Percentiles rank a stretch among this genome's conserved stretches.
Evolutionary conservation across 768 basidiomycete species (phyloP).

Genomic region (Boletus rubescentipes): DNA sequence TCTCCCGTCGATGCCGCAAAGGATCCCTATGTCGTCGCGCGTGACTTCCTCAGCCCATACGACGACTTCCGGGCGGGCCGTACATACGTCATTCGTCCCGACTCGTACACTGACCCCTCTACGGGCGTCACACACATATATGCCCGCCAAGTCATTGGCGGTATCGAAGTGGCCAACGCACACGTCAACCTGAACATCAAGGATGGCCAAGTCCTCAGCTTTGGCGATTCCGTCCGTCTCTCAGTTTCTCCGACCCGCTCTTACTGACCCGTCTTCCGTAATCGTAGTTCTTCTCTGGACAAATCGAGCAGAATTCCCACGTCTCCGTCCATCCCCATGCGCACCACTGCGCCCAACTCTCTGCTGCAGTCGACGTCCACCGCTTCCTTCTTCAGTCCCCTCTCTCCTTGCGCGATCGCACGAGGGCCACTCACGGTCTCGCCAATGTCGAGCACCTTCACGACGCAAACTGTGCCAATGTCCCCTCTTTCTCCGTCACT

Average conservation of each 20-base stretch:
- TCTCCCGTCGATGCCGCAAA: conserved; percentile 39
- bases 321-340: conserved; percentile 46
- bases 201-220: conserved; percentile 79
- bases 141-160: conserved; percentile 79
- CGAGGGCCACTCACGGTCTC: conserved; percentile 16
- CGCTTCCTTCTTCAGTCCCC: conserved; percentile 29
- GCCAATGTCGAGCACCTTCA: conserved; percentile 44
- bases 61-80: conserved; percentile 35
- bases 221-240: conserved; percentile 75
- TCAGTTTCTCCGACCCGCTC: not conserved
- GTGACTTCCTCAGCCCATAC: conserved; percentile 50
- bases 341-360: conserved; percentile 51
- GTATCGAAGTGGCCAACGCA: conserved; percentile 85
- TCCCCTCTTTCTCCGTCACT: conserved; percentile 19
- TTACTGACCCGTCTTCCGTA: conserved; percentile 8
- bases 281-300: conserved; percentile 73
- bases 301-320: conserved; percentile 31
- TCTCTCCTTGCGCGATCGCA: conserved; percentile 10
- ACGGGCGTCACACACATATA: conserved; percentile 92
- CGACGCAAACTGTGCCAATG: conserved; percentile 56
- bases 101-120: conserved; percentile 83
- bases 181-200: conserved; percentile 94
- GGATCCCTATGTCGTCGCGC: conserved; percentile 63
- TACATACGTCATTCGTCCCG: conserved; percentile 64
- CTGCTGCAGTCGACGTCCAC: conserved; percentile 32